Evolutionary conservation across 108 stramenopile genomes (phyloP).

Genomic region (Epithemia pelagica): DNA sequence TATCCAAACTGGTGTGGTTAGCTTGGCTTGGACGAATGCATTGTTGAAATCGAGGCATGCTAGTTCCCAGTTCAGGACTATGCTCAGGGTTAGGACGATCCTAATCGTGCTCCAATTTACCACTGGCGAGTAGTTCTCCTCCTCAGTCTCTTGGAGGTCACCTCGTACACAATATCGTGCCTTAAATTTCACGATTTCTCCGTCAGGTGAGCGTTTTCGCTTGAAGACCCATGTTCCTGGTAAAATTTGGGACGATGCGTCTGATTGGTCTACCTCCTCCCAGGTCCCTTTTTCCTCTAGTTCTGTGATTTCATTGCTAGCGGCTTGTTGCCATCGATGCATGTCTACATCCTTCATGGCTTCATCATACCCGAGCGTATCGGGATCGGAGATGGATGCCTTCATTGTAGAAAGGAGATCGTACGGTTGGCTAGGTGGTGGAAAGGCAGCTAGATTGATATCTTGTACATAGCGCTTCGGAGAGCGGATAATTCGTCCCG

Average conservation of each 20-base stretch:
- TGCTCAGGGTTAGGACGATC: conserved; percentile 13
- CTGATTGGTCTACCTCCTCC: conserved; percentile 9
- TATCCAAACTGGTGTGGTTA: conserved; percentile 12
- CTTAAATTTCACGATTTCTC: conserved; percentile 36
- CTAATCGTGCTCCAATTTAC: conserved; percentile 35
- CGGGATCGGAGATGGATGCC: conserved; percentile 2
- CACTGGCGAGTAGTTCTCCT: conserved; percentile 45
- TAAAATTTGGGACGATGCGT: conserved; percentile 12
- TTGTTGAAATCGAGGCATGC: conserved; percentile 14
- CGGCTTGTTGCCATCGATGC: conserved; percentile 24
- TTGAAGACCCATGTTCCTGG: conserved; percentile 42
- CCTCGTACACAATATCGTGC: conserved; percentile 41
- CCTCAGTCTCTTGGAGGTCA: conserved; percentile 29
- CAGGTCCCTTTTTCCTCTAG: conserved; percentile 19
- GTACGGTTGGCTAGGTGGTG: too few species aligned
- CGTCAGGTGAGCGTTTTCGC: conserved; percentile 40
- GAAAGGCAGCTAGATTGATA: too few species aligned
- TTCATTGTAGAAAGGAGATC: not conserved
- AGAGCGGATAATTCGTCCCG: too few species aligned
- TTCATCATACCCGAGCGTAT: conserved; percentile 9
- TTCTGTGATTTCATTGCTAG: conserved; percentile 18
- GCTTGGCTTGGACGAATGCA: conserved; percentile 24
- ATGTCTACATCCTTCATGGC: conserved; percentile 27
- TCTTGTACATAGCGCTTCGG: too few species aligned
- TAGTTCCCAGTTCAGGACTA: conserved; percentile 5